Conservation (phyloP, 1,284 basidiomycete species). For the Melampsora medusae region DNA sequence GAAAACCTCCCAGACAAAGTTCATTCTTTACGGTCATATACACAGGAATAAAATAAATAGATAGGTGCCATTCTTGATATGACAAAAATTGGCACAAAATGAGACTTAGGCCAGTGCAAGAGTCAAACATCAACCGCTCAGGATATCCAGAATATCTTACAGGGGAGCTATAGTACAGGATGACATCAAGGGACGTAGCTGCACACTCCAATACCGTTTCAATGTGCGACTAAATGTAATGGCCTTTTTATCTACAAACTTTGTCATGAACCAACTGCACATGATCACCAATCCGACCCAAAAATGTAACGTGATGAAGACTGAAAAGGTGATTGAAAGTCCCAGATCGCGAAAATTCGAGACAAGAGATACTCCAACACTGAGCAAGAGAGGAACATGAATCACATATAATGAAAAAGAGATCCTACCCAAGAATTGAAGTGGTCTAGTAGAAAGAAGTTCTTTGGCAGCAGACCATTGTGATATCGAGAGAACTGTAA, state of each 20-base stretch:
- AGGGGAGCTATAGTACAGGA: too few species aligned
- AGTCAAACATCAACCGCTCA: too few species aligned
- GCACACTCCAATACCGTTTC: too few species aligned
- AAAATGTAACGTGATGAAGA: not conserved
- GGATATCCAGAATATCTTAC: too few species aligned
- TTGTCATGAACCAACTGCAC: not conserved
- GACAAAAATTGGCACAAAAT: too few species aligned
- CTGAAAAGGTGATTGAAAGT: not conserved
- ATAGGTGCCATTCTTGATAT: too few species aligned
- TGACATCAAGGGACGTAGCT: too few species aligned
- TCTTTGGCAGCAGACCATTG: not conserved
- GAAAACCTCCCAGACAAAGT: too few species aligned
- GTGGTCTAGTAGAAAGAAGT: not conserved
- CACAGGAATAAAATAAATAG: too few species aligned
- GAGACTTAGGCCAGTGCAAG: too few species aligned
- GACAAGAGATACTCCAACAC: not conserved
- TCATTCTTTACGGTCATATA: too few species aligned
- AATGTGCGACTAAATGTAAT: too few species aligned
- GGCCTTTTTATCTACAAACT: not conserved
- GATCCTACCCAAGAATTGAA: not conserved
- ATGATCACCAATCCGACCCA: not conserved
- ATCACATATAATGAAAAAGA: not conserved
- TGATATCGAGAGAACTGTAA: not conserved
- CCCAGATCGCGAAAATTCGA: not conserved
- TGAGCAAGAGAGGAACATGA: not conserved